These are phyloP conservation scores for Metschnikowia chrysomelidarum DNA, from an alignment of 805 yeast species.

Conservation along the genomic window DNA sequence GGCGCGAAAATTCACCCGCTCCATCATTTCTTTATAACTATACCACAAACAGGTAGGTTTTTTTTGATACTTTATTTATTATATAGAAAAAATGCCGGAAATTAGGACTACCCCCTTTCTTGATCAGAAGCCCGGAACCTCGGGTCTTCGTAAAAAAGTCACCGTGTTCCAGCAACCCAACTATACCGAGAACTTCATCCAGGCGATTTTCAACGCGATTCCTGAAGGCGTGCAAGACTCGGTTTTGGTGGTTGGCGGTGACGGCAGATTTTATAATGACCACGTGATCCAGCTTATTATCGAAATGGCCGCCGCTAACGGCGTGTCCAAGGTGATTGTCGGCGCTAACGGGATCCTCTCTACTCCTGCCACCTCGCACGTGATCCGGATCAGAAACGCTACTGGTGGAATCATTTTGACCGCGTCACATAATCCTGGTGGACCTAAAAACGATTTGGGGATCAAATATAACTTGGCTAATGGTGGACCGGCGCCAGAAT, in stretches of 20 bases:
- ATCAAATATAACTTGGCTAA: conserved; percentile 92
- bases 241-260: conserved; percentile 91
- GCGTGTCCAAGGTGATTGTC: conserved; percentile 77
- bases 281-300: conserved; percentile 79
- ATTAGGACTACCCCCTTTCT: conserved; percentile 74
- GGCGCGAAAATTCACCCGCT: too few species aligned
- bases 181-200: conserved; percentile 93
- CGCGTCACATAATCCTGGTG: conserved; percentile 98
- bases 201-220: conserved; percentile 77
- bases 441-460: conserved; percentile 88
- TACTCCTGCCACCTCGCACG: conserved; percentile 95
- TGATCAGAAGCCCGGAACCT: conserved; percentile 98
- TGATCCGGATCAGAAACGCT: conserved; percentile 70
- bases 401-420: conserved; percentile 97
- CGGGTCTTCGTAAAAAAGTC: conserved; percentile 93
- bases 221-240: conserved; percentile 83
- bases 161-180: conserved; percentile 72
- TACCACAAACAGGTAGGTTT: too few species aligned
- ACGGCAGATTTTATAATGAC: conserved; percentile 89
- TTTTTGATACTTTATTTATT: too few species aligned
- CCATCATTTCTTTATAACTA: too few species aligned
- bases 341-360: conserved; percentile 89
- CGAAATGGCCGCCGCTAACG: conserved; percentile 85
- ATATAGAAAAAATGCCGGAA: too few species aligned
- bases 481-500: conserved; percentile 98